A percentile compares a stretch with the other conserved stretches of the same genome.
These are phyloP conservation scores for Populus tomentosa DNA, from an alignment of 441 rosid species.

Conservation along the genomic window DNA sequence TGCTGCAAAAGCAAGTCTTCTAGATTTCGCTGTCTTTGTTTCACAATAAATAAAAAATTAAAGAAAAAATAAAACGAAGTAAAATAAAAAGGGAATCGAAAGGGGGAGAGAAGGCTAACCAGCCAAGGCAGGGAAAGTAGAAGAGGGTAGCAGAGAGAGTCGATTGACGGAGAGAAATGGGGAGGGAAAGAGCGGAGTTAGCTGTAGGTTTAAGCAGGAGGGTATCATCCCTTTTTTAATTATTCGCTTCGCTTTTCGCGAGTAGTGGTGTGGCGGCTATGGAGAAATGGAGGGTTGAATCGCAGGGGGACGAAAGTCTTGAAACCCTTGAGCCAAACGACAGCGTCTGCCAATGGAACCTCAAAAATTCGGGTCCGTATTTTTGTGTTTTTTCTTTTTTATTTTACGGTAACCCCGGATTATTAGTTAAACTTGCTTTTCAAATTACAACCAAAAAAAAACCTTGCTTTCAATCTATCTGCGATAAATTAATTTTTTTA, in stretches of 20 bases:
- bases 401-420: background rate
- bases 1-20: conserved; percentile 34
- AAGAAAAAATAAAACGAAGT: background rate
- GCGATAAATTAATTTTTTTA: no score
- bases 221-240: background rate
- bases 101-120: background rate
- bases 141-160: background rate
- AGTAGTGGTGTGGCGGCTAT: background rate
- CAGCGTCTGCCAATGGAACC: background rate
- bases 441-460: background rate
- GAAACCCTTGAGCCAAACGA: background rate
- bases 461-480: background rate
- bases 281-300: background rate
- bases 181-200: background rate
- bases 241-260: background rate
- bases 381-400: no score
- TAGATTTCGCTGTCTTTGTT: conserved; percentile 27
- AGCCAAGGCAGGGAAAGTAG: background rate
- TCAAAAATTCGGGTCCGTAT: background rate
- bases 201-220: background rate
- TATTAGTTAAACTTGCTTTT: no score
- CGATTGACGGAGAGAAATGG: background rate
- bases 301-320: background rate
- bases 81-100: background rate
- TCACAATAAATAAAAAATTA: background rate